A percentile compares a stretch with the other conserved stretches of the same genome.
Conservation (phyloP, 1,139 yeast species). For the Pichia sp. region DNA sequence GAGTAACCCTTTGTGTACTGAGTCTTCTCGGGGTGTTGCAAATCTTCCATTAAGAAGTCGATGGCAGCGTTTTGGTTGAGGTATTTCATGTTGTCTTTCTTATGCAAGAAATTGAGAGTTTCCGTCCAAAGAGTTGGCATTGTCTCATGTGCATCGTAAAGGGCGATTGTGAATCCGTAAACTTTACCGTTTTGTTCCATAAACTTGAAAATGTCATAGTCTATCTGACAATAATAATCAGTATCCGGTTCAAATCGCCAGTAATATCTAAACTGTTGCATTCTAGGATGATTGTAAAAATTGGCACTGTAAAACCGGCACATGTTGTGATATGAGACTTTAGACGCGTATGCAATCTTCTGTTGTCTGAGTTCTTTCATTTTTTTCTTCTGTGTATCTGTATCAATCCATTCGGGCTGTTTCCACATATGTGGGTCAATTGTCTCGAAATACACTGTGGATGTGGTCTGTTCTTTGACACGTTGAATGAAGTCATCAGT, state of each 20-base stretch:
- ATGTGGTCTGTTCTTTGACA: conserved; percentile 37
- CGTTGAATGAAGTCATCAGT: conserved; percentile 44
- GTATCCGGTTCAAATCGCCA: conserved; percentile 84
- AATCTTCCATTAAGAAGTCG: conserved; percentile 64
- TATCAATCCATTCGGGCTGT: conserved; percentile 53
- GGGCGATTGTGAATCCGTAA: conserved; percentile 62
- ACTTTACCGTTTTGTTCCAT: conserved; percentile 56
- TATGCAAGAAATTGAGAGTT: conserved; percentile 45
- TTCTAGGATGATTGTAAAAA: conserved; percentile 56
- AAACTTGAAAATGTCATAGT: conserved; percentile 72
- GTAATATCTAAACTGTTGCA: conserved; percentile 51
- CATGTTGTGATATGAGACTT: conserved; percentile 69
- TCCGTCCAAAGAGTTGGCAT: conserved; percentile 62
- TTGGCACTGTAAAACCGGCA: conserved; percentile 65
- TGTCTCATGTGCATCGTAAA: conserved; percentile 64
- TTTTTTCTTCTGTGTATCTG: conserved; percentile 32
- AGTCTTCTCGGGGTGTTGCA: conserved; percentile 52
- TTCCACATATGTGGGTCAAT: conserved; percentile 57
- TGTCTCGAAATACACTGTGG: conserved; percentile 50
- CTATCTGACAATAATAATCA: conserved; percentile 54
- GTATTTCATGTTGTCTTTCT: conserved; percentile 28
- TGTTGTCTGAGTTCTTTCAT: conserved; percentile 36
- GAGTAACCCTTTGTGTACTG: conserved; percentile 59
- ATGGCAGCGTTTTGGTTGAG: conserved; percentile 61
- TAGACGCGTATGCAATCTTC: conserved; percentile 56